A percentile compares a stretch with the other conserved stretches of the same genome.
Conservation (phyloP, 768 basidiomycete genomes). For the Amanita rubescens region DNA sequence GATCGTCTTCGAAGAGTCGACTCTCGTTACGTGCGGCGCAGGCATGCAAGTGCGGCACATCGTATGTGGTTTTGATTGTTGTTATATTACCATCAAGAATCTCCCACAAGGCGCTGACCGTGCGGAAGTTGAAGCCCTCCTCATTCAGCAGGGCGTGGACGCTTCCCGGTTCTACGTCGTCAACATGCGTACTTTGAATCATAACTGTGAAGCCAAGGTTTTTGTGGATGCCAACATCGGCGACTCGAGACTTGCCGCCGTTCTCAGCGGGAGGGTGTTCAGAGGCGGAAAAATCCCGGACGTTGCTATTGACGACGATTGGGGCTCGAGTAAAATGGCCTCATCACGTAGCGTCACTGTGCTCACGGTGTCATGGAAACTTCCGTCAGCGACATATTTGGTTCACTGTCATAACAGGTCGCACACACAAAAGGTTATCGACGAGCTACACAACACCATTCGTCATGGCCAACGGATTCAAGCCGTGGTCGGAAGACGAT, state of each 20-base stretch:
- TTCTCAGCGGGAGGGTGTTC: conserved; percentile 42
- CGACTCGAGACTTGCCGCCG: conserved; percentile 29
- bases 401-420: conserved; percentile 27
- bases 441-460: conserved; percentile 26
- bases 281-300: conserved; percentile 24
- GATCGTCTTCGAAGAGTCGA: conserved; percentile 33
- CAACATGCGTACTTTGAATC: conserved; percentile 18
- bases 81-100: conserved; percentile 37
- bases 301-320: conserved; percentile 35
- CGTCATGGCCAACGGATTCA: conserved; percentile 36
- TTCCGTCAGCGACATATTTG: conserved; percentile 33
- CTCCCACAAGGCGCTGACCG: conserved; percentile 33
- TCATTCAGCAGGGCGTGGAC: conserved; percentile 36
- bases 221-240: conserved; percentile 36
- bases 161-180: conserved; percentile 25
- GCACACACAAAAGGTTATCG: conserved; percentile 27
- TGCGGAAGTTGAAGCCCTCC: conserved; percentile 34
- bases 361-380: conserved; percentile 44
- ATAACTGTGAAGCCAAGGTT: conserved; percentile 32
- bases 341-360: conserved; percentile 27
- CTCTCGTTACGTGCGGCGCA: conserved; percentile 42
- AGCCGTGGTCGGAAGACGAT: conserved; percentile 32
- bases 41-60: conserved; percentile 40
- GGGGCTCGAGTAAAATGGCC: conserved; percentile 35
- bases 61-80: conserved; percentile 46